phyloP scores from a whole-genome alignment of 108 stramenopile species.

The Skeletonema tropicum region DNA sequence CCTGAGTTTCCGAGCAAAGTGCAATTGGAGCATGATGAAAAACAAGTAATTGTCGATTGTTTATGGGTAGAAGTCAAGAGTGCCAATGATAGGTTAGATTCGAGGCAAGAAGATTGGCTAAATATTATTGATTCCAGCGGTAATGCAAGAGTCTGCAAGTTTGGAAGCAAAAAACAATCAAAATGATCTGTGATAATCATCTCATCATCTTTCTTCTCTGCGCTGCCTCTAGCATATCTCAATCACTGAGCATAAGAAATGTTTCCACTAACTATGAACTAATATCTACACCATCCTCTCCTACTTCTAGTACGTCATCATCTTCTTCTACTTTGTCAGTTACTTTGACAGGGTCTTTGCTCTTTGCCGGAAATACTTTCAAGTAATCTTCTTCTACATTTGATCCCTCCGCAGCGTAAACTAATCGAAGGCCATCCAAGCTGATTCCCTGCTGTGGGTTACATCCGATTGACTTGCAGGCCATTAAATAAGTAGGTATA shows the following conservation, averaged over 20 bases:
- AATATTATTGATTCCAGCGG: slow-evolving; percentile 67
- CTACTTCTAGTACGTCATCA: slow-evolving; percentile 34
- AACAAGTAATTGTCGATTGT: slow-evolving; percentile 56
- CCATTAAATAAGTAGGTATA: not conserved
- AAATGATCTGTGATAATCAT: not conserved
- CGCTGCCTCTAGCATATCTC: not conserved
- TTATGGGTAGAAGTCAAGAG: slow-evolving; percentile 89
- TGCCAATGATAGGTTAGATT: slow-evolving; percentile 77
- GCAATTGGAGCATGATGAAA: slow-evolving; percentile 45
- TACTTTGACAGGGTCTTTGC: not conserved
- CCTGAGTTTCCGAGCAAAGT: slow-evolving; percentile 54
- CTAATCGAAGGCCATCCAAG: slow-evolving; percentile 1
- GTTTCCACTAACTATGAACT: not conserved
- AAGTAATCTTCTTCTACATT: slow-evolving; percentile 38
- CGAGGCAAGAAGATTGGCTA: slow-evolving; percentile 87
- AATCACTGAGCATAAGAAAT: too few relatives aligned
- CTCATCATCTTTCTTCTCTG: too few relatives aligned
- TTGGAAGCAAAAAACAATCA: slow-evolving; percentile 35
- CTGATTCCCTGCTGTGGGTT: slow-evolving; percentile 12
- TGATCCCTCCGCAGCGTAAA: slow-evolving; percentile 13
- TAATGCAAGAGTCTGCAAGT: slow-evolving; percentile 84
- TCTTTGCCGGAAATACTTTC: slow-evolving; percentile 36
- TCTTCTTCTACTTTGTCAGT: slow-evolving; percentile 20
- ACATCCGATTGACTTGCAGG: slow-evolving; percentile 7
- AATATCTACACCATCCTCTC: slow-evolving; percentile 21